Base-by-base conservation (phyloP, 257 asterid genomes). In the Solanum bukasovii region DNA sequence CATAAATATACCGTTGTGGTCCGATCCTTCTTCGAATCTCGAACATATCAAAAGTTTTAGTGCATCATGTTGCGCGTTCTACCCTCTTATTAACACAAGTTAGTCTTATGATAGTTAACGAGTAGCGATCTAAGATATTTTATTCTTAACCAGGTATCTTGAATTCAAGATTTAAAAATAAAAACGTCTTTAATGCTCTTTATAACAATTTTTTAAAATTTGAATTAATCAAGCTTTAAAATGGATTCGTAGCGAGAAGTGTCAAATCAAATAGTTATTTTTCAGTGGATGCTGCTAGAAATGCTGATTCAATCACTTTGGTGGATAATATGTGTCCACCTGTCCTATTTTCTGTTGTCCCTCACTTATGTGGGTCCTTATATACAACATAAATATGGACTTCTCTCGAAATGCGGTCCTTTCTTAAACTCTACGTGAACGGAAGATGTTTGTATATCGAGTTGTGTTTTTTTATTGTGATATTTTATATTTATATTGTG, bases 391-490 rank as follows among this genome's bases (percentile, higher is more conserved):
- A 67, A 25, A 11, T 25, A 67, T 11, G 1, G 18, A 65, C 31
- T 4, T 8, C 25, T 3, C 12, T 61, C 12, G 68, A 0, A 3
- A 59, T 21, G 29, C 70, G 29, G 0, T 9, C 3, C 3, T 63
- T 63, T 23, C 2, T 61, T 9, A 8, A 9, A 61, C 0, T 59
- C 12, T 21, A 59, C 12, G 13, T 9, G 13, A 63, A 63, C 0
- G 1, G 0, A 12, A 63, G 0, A 63, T 63, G 6, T 2, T 63
- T 11, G 1, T 10, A 11, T 0, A n/a, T 10, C 3, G 1, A 23
- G 3, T 63, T 63, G 0, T n/a, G 4, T 61, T 0, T 0, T 8
- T 59, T 7, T 20, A 0, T 59, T 59, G 20, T 13, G 4, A 23
- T 61, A 1, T 23, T 23, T 0, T 61, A 23, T 70, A 29, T 13